These are phyloP conservation scores for Populus euphratica DNA, from an alignment of 345 rosid species.

Conservation along the genomic window DNA sequence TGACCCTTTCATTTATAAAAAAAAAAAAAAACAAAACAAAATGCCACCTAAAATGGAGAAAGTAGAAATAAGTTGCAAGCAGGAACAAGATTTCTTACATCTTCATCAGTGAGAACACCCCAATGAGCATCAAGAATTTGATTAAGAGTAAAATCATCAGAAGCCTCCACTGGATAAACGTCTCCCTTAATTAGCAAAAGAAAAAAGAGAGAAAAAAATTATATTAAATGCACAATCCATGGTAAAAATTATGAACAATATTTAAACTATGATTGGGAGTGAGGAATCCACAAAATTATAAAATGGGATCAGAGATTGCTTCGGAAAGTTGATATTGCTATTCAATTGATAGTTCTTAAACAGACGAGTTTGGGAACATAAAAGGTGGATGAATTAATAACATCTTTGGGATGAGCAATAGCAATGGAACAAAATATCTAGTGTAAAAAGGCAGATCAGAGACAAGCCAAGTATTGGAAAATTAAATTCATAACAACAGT, in stretches of 20 bases:
- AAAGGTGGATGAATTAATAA: background rate
- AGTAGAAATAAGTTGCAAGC: background rate
- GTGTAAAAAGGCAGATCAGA: background rate
- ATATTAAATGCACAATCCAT: conserved; percentile 2
- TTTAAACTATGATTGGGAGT: background rate
- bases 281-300: background rate
- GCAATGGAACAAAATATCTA: background rate
- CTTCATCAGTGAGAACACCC: conserved; percentile 86
- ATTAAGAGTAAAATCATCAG: conserved; percentile 34
- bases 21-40: no score
- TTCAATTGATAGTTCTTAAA: background rate
- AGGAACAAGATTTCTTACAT: conserved; percentile 50
- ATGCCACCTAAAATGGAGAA: background rate
- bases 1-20: background rate
- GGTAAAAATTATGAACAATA: background rate
- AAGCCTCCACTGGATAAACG: conserved; percentile 89
- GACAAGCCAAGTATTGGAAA: background rate
- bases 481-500: background rate
- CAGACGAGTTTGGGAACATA: background rate
- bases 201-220: background rate
- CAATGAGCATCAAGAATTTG: conserved; percentile 94
- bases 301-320: background rate
- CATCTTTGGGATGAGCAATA: background rate
- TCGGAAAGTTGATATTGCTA: no score
- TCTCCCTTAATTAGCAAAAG: conserved; percentile 56